A percentile compares a stretch with the other conserved stretches of the same genome.
phyloP scores from a whole-genome alignment of 2,329 filamentous ascomycete genomes.

The Aspergillus pseudoviridinutans region DNA sequence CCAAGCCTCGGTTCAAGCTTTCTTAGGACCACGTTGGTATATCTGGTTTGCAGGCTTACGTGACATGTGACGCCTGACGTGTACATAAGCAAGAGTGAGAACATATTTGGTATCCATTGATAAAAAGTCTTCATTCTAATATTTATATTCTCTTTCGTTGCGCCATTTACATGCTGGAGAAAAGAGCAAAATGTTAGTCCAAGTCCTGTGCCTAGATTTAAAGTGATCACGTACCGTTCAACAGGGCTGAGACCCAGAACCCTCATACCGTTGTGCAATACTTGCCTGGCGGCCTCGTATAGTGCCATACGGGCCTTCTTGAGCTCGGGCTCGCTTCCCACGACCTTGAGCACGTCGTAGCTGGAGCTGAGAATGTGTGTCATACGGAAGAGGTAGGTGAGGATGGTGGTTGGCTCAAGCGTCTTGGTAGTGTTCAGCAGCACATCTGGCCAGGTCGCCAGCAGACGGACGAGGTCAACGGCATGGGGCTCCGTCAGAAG shows the following conservation, averaged over 20 bases:
- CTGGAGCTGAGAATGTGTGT: constrained; percentile 58
- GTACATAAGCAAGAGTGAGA: background rate
- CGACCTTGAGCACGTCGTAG: constrained; percentile 61
- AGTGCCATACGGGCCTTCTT: constrained; percentile 59
- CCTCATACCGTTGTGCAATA: constrained; percentile 63
- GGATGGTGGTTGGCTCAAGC: constrained; percentile 63
- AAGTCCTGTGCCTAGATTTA: background rate
- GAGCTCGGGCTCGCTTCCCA: constrained; percentile 55
- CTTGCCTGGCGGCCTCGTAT: constrained; percentile 60
- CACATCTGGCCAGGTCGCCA: constrained; percentile 64
- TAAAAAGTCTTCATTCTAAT: constrained; percentile 4
- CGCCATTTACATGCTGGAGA: constrained; percentile 25
- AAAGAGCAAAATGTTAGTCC: constrained; percentile 7
- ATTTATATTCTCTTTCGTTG: constrained; percentile 1
- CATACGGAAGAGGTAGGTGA: constrained; percentile 66
- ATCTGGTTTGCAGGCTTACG: too few relatives aligned
- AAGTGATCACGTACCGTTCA: constrained; percentile 42
- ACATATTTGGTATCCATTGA: constrained; percentile 8
- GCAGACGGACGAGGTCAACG: constrained; percentile 56
- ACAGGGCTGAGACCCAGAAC: constrained; percentile 63
- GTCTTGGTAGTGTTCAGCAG: constrained; percentile 61
- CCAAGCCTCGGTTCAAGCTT: too few relatives aligned
- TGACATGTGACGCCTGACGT: too few relatives aligned
- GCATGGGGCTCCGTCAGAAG: constrained; percentile 61
- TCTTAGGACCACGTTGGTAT: too few relatives aligned